A percentile compares a stretch with the other conserved stretches of the same genome.
Evolutionary conservation across 1,284 basidiomycete genomes (phyloP).

Genomic region (Macrocystidia cucumis): DNA sequence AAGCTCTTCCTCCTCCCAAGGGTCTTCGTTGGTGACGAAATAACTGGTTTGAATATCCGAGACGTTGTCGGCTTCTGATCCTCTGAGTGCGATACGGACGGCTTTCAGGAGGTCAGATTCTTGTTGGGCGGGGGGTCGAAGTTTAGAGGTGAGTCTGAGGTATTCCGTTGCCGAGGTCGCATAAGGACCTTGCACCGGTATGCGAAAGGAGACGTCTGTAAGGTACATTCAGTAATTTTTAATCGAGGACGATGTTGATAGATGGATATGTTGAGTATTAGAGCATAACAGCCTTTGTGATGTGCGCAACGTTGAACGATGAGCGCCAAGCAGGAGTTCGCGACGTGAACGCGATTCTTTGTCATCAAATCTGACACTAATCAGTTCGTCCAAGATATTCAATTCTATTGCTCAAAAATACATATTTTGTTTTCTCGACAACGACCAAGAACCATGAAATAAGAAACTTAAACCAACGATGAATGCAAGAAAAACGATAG

Average conservation of each 20-base stretch:
- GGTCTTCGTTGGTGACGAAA: constrained; percentile 26
- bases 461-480: not conserved
- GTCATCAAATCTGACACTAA: no score
- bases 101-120: constrained; percentile 42
- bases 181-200: constrained; percentile 25
- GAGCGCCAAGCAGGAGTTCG: no score
- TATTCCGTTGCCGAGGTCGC: constrained; percentile 23
- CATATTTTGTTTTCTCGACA: not conserved
- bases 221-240: constrained; percentile 6
- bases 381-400: no score
- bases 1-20: constrained; percentile 42
- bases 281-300: no score
- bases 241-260: constrained; percentile 1
- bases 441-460: constrained; percentile 1
- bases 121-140: constrained; percentile 9
- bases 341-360: no score
- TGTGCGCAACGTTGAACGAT: no score
- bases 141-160: constrained; percentile 13
- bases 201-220: constrained; percentile 18
- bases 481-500: not conserved
- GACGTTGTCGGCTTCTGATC: constrained; percentile 32
- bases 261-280: no score
- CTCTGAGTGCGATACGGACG: constrained; percentile 43
- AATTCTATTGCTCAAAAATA: no score
- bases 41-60: constrained; percentile 29